Percentiles rank a stretch among this genome's conserved stretches.
These are phyloP conservation scores for Talaromyces sp. DNA, from an alignment of 2,329 filamentous ascomycete genomes.

Conservation along the genomic window DNA sequence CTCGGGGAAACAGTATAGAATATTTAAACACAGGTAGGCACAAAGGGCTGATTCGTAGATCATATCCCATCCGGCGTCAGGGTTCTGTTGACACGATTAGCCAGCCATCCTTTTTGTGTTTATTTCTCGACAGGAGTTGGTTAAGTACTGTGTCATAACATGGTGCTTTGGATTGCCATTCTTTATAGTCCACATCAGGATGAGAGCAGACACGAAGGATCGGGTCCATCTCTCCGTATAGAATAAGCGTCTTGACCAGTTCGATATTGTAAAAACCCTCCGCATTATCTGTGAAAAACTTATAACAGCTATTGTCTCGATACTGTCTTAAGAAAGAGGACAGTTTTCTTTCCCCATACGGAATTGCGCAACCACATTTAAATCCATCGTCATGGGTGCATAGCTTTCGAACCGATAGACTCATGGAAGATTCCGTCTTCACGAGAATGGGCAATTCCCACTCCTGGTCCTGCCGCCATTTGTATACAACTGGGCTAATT, in stretches of 20 bases:
- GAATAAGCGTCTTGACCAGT: not conserved
- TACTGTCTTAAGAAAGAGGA: not conserved
- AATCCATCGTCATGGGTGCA: slow-evolving; percentile 1
- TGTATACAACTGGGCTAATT: not conserved
- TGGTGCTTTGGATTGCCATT: not conserved
- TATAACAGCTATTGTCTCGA: not conserved
- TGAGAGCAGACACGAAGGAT: not conserved
- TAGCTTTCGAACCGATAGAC: not conserved
- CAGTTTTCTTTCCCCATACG: not conserved
- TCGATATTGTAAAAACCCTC: slow-evolving; percentile 4
- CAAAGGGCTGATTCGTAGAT: not conserved
- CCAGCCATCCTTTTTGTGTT: not conserved
- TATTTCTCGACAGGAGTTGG: not conserved
- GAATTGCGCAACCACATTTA: not conserved
- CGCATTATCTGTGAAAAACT: not conserved
- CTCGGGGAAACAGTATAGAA: not conserved
- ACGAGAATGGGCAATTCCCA: not conserved
- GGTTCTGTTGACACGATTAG: not conserved
- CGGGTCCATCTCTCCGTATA: slow-evolving; percentile 5
- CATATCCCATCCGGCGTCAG: not conserved
- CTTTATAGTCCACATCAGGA: not conserved
- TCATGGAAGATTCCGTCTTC: not conserved
- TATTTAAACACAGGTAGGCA: slow-evolving; percentile 2
- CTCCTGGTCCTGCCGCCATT: not conserved
- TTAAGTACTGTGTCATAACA: not conserved